These are phyloP conservation scores for Metschnikowia colocasiae DNA, from an alignment of 805 yeast species.

Conservation along the genomic window DNA sequence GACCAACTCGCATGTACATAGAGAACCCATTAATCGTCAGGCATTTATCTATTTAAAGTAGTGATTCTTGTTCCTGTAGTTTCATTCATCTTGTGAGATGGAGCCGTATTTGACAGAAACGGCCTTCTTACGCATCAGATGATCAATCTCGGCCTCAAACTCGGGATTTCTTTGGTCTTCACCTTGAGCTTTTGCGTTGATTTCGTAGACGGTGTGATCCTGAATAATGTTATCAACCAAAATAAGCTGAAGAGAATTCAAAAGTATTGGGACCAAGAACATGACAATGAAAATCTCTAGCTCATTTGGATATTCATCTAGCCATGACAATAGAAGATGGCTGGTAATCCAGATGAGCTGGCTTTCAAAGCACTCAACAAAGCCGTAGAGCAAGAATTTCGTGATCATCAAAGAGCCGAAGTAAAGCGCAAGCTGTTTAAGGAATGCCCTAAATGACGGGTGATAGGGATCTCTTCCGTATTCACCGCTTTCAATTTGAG, in stretches of 20 bases:
- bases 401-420: constrained; percentile 59
- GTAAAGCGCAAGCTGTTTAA: constrained; percentile 70
- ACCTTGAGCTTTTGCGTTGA: constrained; percentile 19
- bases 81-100: constrained; percentile 1
- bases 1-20: neutral
- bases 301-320: constrained; percentile 68
- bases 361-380: constrained; percentile 63
- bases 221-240: constrained; percentile 73
- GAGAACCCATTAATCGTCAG: neutral
- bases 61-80: neutral
- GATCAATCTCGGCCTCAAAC: neutral
- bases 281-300: constrained; percentile 83
- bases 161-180: neutral
- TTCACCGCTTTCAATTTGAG: constrained; percentile 50
- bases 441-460: constrained; percentile 48
- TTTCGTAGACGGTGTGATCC: constrained; percentile 41
- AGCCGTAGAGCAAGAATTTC: constrained; percentile 59
- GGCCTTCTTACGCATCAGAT: constrained; percentile 1
- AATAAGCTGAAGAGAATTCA: constrained; percentile 71
- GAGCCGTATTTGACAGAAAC: neutral
- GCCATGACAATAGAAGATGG: constrained; percentile 76
- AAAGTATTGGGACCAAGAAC: constrained; percentile 70
- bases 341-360: constrained; percentile 52
- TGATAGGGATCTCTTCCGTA: constrained; percentile 63
- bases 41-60: constrained; percentile 1